Evolutionary conservation across 2,329 filamentous ascomycete species (phyloP), one percentile per base, ranked within the genome.

Genomic region (Cytospora chrysosperma): DNA sequence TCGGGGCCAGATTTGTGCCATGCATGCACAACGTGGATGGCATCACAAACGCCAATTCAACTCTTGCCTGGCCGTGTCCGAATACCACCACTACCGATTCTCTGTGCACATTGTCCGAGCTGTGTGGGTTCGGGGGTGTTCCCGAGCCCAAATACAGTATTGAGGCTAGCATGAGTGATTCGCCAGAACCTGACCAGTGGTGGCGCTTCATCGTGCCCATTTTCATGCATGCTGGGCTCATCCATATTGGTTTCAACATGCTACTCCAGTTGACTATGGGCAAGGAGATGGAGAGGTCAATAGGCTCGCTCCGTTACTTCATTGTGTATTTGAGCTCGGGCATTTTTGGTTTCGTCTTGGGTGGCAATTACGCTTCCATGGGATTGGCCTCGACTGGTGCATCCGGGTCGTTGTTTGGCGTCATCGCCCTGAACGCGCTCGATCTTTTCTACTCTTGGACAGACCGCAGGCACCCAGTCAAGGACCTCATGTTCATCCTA

Each of bases 201-300:
- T 99, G 86, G 77, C 90, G 95, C 65, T 98, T 99, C 79, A 97
- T 99, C 72, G 80, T 89, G 1, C 94, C 95, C 47, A 97, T 99
- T 66, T 99, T 99, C 78, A 81, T 99, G 71, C 95, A 99, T 72
- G 93, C 92, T 1, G 95, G 95, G 17, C 78, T 99, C 62, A 89
- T 99, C 67, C 95, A 99, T 73, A 97, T 99, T 64, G 91, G 87
- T 19, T 97, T 98, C 83, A 99, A 99, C 76, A 83, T 99, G 77
- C 83, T 98, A 9, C 83, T 97, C 26, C 95, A 99, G 75, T 77
- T 97, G 71, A 96, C 92, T 0, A 85, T 98, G 61, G 95, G 90
- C 32, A 88, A 90, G 49, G 95, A 99, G 71, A 96, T 99, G 86
- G 95, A 99, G 75, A 85, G 88, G 68, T 86, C 90, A 59, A 97